A percentile compares a stretch with the other conserved stretches of the same genome.
phyloP scores from a whole-genome alignment of 75 land plant species.

The Sequoiadendron giganteum region DNA sequence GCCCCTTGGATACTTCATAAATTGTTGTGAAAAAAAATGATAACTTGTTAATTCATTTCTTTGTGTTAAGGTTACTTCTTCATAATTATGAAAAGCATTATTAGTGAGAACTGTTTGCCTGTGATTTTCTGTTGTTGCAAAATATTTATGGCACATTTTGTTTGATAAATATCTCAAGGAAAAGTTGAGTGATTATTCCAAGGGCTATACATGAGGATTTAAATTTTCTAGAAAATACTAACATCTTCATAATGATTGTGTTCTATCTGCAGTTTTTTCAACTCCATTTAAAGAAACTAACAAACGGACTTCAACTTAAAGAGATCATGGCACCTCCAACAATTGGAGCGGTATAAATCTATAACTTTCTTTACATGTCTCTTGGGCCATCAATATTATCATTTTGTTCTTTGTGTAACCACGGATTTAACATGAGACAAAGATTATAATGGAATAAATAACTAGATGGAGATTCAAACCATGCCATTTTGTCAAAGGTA shows the following conservation, averaged over 20 bases:
- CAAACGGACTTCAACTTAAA: conserved; percentile 29
- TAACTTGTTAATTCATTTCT: background rate
- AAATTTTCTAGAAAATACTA: background rate
- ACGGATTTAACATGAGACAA: background rate
- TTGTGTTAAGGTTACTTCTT: background rate
- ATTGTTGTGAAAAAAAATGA: background rate
- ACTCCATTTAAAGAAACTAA: conserved; percentile 4
- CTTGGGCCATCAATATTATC: background rate
- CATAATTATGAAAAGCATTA: background rate
- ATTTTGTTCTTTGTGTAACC: background rate
- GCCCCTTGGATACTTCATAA: background rate
- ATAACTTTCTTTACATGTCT: background rate
- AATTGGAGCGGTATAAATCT: conserved; percentile 40
- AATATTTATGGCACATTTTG: background rate
- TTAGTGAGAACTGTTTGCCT: background rate
- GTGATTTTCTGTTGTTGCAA: background rate
- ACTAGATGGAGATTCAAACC: background rate
- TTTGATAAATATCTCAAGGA: background rate
- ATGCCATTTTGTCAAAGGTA: background rate
- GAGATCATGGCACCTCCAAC: conserved; percentile 56
- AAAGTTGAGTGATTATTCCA: no score
- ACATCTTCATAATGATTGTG: background rate
- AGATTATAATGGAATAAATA: background rate
- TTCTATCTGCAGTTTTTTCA: conserved; percentile 2
- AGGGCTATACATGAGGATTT: background rate